These are phyloP conservation scores for Skeletonema costatum DNA, from an alignment of 108 stramenopile species.

Conservation along the genomic window DNA sequence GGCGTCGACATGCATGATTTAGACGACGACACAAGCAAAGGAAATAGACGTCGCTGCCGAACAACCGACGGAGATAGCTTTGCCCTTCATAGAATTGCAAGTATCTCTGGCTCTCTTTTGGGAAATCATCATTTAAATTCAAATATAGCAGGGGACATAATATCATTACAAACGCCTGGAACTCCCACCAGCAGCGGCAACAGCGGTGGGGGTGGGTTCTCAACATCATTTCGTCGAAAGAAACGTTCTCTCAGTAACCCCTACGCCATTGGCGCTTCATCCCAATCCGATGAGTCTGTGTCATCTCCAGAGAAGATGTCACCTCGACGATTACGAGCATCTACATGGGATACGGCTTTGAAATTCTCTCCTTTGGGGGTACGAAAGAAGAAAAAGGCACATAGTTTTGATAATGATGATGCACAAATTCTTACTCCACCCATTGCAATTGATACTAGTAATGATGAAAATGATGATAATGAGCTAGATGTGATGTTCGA, in stretches of 20 bases:
- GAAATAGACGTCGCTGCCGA: background rate
- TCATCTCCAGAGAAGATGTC: background rate
- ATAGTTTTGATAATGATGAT: background rate
- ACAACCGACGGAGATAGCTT: background rate
- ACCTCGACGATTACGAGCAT: background rate
- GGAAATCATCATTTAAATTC: background rate
- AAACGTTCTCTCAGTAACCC: background rate
- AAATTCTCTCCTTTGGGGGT: background rate
- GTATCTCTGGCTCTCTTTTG: background rate
- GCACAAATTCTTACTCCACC: background rate
- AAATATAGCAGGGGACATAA: background rate
- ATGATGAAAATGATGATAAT: background rate
- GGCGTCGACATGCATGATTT: background rate
- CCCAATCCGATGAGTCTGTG: background rate
- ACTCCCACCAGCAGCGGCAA: background rate
- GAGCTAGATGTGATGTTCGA: background rate
- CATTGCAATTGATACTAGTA: background rate
- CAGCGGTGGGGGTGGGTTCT: background rate
- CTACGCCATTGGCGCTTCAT: background rate
- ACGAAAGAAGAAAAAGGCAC: background rate
- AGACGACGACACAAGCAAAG: background rate
- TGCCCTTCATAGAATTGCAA: background rate
- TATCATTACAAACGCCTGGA: background rate
- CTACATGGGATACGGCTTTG: background rate
- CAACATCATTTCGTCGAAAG: background rate